These are phyloP conservation scores for Elsinoe ampelina DNA, from an alignment of 2,329 filamentous ascomycete species.

Conservation along the genomic window DNA sequence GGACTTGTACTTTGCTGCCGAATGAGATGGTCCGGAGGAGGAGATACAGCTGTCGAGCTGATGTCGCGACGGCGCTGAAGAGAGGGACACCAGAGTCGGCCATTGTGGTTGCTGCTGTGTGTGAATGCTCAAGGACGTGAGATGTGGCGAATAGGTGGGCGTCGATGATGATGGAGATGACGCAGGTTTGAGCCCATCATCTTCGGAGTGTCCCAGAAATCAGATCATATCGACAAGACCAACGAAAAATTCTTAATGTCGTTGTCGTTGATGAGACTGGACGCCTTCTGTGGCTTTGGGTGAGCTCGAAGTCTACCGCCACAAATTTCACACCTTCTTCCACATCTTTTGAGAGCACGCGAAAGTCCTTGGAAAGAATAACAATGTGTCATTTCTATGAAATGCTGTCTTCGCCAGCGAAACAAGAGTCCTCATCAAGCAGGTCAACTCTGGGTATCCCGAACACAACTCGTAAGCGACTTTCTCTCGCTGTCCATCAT, in stretches of 20 bases:
- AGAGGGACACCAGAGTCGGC: slow-evolving; percentile 38
- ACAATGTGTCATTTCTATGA: not conserved
- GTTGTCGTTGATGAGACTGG: not conserved
- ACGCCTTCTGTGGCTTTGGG: no score
- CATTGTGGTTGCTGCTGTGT: not conserved
- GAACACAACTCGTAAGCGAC: not conserved
- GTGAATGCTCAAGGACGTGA: not conserved
- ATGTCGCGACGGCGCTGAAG: slow-evolving; percentile 68
- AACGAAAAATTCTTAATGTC: not conserved
- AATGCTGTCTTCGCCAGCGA: slow-evolving; percentile 35
- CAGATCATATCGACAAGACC: no score
- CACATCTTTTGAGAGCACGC: not conserved
- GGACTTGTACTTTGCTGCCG: slow-evolving; percentile 52
- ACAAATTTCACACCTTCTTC: not conserved
- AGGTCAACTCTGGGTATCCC: slow-evolving; percentile 8
- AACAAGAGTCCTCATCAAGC: not conserved
- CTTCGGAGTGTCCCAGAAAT: no score
- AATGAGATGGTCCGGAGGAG: slow-evolving; percentile 55
- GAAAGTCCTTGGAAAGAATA: not conserved
- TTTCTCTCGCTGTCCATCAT: not conserved
- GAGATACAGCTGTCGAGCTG: slow-evolving; percentile 63
- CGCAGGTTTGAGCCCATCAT: not conserved
- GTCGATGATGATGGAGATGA: no score
- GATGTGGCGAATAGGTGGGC: not conserved
- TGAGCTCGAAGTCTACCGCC: not conserved